A percentile compares a stretch with the other conserved stretches of the same genome.
Conservation (phyloP, 371 early-diverging fungal species). For the Smittium mucronatum region DNA sequence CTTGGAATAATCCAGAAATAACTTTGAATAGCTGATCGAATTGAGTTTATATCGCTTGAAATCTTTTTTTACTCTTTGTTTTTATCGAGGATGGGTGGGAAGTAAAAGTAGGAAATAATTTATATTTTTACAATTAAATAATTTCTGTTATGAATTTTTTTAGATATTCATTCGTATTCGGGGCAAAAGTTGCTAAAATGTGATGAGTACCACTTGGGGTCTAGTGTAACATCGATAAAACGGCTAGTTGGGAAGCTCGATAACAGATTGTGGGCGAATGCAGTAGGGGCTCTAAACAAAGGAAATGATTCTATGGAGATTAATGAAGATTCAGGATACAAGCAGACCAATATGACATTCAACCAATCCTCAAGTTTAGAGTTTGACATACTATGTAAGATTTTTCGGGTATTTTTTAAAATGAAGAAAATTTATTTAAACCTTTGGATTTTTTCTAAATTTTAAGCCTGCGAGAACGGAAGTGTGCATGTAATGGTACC, state of each 20-base stretch:
- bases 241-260: constrained; percentile 23
- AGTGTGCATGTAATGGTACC: constrained; percentile 40
- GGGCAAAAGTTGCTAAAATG: constrained; percentile 81
- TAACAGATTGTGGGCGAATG: constrained; percentile 3
- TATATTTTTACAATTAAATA: no score
- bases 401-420: no score
- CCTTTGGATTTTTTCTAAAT: background rate
- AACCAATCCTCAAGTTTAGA: constrained; percentile 38
- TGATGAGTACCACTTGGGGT: constrained; percentile 78
- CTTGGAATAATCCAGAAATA: no score
- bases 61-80: background rate
- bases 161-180: constrained; percentile 63
- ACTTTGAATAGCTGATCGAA: no score
- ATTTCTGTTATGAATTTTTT: no score
- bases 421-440: no score
- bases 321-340: constrained; percentile 10
- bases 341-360: constrained; percentile 48
- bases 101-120: no score
- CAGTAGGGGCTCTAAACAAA: background rate
- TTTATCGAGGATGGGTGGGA: no score
- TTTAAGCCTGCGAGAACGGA: constrained; percentile 11
- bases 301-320: constrained; percentile 3
- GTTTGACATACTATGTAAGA: background rate
- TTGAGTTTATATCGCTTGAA: background rate
- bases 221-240: constrained; percentile 49